A percentile compares a stretch with the other conserved stretches of the same genome.
These are phyloP conservation scores for Yarrowia yakushimensis DNA, from an alignment of 805 yeast species.

Conservation along the genomic window DNA sequence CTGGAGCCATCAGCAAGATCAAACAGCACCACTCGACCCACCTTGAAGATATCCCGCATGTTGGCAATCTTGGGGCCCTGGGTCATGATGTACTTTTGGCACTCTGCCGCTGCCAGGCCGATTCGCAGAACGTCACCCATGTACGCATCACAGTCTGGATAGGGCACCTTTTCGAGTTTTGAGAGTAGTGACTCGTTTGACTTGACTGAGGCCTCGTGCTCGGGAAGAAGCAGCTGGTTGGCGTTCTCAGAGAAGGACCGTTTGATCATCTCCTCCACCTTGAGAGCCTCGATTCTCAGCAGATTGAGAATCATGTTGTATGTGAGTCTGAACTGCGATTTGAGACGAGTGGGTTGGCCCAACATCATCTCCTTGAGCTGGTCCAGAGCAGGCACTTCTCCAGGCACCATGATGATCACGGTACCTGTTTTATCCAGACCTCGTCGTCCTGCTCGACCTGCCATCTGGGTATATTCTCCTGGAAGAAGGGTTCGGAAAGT, in stretches of 20 bases:
- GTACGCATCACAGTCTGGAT: background rate
- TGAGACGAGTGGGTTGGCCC: conserved; percentile 85
- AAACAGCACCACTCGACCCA: conserved; percentile 42
- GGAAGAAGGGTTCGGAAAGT: conserved; percentile 78
- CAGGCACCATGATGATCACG: conserved; percentile 77
- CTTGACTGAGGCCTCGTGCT: conserved; percentile 67
- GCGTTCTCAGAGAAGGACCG: conserved; percentile 92
- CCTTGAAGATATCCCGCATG: conserved; percentile 40
- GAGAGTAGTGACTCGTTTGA: conserved; percentile 49
- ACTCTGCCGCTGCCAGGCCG: background rate
- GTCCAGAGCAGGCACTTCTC: conserved; percentile 37
- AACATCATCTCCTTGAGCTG: conserved; percentile 76
- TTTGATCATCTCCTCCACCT: conserved; percentile 96
- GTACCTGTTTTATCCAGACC: conserved; percentile 93
- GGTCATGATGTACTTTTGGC: background rate
- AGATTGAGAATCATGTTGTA: conserved; percentile 93
- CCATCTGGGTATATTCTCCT: conserved; percentile 98
- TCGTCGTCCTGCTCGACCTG: conserved; percentile 98
- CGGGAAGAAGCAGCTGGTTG: conserved; percentile 79
- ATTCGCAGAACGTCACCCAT: background rate
- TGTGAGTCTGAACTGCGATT: conserved; percentile 89
- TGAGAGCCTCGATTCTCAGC: conserved; percentile 85
- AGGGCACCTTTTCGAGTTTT: conserved; percentile 33
- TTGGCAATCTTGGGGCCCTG: background rate
- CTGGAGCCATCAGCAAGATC: conserved; percentile 34